Evolutionary conservation across 2,329 filamentous ascomycete species (phyloP).

Genomic region (Amylocarpus encephaloides): DNA sequence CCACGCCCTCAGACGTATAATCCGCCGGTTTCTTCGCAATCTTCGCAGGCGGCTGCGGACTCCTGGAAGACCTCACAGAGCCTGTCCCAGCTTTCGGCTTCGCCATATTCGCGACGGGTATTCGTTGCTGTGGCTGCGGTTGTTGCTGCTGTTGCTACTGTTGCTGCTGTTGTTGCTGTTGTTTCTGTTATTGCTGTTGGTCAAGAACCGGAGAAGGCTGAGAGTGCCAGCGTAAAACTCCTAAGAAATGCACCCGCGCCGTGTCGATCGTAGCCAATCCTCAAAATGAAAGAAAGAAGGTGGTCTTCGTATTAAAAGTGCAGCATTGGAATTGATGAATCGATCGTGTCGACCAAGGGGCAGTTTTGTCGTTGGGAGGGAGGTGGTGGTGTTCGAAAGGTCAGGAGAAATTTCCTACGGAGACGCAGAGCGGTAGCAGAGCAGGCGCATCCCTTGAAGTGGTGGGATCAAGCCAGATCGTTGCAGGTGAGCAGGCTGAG

Average conservation of each 20-base stretch:
- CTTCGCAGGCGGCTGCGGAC: constrained; percentile 9
- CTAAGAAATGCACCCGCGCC: constrained; percentile 14
- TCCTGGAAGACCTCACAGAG: constrained; percentile 14
- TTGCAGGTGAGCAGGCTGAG: constrained; percentile 9
- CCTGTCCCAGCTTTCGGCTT: constrained; percentile 19
- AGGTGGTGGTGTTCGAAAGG: constrained; percentile 2
- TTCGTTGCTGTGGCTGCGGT: no score
- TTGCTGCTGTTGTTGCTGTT: no score
- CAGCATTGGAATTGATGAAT: constrained; percentile 23
- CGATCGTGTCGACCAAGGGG: constrained; percentile 1
- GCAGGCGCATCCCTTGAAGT: constrained; percentile 19
- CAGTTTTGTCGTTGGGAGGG: neutral
- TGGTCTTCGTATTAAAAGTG: constrained; percentile 25
- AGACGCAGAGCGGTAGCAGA: no score
- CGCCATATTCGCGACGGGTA: constrained; percentile 23
- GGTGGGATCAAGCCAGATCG: constrained; percentile 21
- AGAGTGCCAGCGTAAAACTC: constrained; percentile 12
- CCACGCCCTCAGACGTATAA: constrained; percentile 72
- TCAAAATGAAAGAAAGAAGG: constrained; percentile 22
- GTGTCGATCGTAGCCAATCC: constrained; percentile 8
- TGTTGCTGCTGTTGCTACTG: no score
- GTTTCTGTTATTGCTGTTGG: constrained; percentile 3
- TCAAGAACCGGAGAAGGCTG: constrained; percentile 10
- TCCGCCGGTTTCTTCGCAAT: constrained; percentile 36
- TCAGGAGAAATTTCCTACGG: constrained; percentile 11